Evolutionary conservation across 768 basidiomycete species (phyloP), one percentile per base, ranked within the genome.

Genomic region (Trametopsis cervina): DNA sequence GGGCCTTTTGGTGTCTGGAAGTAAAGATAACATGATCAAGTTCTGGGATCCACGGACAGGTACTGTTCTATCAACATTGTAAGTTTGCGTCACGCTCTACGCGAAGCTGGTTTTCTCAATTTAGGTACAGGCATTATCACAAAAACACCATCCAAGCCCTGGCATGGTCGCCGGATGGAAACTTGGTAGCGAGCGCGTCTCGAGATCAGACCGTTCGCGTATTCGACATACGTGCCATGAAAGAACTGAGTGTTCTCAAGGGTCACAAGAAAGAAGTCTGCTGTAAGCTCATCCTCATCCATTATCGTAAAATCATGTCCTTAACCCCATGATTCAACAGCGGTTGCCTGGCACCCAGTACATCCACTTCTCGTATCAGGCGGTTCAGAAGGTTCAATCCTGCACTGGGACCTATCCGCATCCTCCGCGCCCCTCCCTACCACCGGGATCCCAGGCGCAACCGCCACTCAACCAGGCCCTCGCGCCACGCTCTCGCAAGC

Each of bases 181-280:
- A 96, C 63, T 72, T 93, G 36, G 81, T 98, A 13, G 95, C 94
- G 15, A 94, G 92, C 47, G 96, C 91, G 4, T 94, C 92, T 13
- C 80, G 96, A 38, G 96, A 99, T 61, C 91, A 94, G 60, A 87
- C 89, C 11, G 83, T 97, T 29, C 85, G 94, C 25, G 87, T 99
- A 10, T 99, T 97, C 60, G 96, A 99, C 61, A 97, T 99, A 54
- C 83, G 96, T 15, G 92, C 92, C 42, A 95, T 99, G 89, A 94
- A 95, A 65, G 94, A 98, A 63, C 81, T 90, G 63, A 80, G 89
- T 20, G 69, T 89, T 15, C 80, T 97, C 54, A 90, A 91, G 59
- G 96, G 96, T 1, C 96, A 99, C 75, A 93, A 92, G 63, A 95
- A 97, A 61, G 96, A 98, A 77, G 92, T 96, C 35, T 94, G 92